Percentiles rank a stretch among this genome's conserved stretches.
These are phyloP conservation scores for Mallotus japonicus DNA, from an alignment of 441 rosid species.

Conservation along the genomic window DNA sequence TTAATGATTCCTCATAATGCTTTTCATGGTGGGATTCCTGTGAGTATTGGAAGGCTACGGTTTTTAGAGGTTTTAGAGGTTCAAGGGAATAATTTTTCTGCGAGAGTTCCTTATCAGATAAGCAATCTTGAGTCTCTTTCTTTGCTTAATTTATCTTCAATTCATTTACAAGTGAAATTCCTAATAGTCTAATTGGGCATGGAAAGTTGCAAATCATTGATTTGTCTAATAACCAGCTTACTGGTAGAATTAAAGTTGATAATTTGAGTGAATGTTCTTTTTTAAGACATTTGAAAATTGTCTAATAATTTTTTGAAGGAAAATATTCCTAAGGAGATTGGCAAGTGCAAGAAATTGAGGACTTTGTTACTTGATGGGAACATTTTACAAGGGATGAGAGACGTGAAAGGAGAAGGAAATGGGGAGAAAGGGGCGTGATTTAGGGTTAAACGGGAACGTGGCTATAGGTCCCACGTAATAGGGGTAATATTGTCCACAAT, in stretches of 20 bases:
- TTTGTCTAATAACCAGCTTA: conserved; percentile 52
- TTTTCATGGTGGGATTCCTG: conserved; percentile 57
- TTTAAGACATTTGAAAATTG: conserved; percentile 54
- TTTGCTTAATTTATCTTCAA: conserved; percentile 55
- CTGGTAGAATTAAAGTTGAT: conserved; percentile 35
- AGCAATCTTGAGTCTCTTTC: conserved; percentile 38
- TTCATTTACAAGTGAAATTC: conserved; percentile 44
- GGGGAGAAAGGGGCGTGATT: no score
- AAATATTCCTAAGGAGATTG: conserved; percentile 50
- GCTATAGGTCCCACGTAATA: no score
- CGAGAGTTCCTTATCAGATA: conserved; percentile 43
- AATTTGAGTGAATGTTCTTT: conserved; percentile 34
- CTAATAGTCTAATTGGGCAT: conserved; percentile 40
- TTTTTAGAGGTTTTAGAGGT: conserved; percentile 51
- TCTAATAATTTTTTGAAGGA: conserved; percentile 46
- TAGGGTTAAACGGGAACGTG: no score
- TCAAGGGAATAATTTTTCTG: conserved; percentile 64
- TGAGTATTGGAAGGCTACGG: conserved; percentile 34
- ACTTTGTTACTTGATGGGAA: conserved; percentile 60
- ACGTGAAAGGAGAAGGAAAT: no score
- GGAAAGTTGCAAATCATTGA: conserved; percentile 44
- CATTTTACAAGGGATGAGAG: conserved; percentile 48
- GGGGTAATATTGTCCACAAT: no score
- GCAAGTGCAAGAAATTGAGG: conserved; percentile 45
- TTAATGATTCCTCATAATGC: conserved; percentile 41